A percentile compares a stretch with the other conserved stretches of the same genome.
phyloP scores from a whole-genome alignment of 2,329 filamentous ascomycete species.

The Hymenoscyphus salicellus region DNA sequence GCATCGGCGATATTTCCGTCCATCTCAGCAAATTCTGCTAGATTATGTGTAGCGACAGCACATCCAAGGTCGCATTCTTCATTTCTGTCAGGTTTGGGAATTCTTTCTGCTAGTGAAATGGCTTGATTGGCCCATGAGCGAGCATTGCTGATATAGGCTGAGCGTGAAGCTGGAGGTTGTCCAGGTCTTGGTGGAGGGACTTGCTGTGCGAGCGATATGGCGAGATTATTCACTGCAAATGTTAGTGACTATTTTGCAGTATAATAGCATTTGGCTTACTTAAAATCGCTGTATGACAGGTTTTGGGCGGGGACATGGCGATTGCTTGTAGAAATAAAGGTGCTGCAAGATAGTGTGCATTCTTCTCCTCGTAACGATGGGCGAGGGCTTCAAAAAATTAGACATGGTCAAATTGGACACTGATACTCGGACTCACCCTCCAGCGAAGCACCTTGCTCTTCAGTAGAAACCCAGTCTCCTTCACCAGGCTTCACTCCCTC shows the following conservation, averaged over 20 bases:
- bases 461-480: slow-evolving; percentile 66
- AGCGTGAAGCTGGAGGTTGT: slow-evolving; percentile 49
- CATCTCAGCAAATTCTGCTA: slow-evolving; percentile 80
- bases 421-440: slow-evolving; percentile 50
- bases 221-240: slow-evolving; percentile 72
- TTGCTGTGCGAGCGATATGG: slow-evolving; percentile 63
- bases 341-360: slow-evolving; percentile 75
- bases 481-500: slow-evolving; percentile 69
- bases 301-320: slow-evolving; percentile 58
- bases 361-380: slow-evolving; percentile 69
- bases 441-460: slow-evolving; percentile 70
- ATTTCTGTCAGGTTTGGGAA: slow-evolving; percentile 64
- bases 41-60: slow-evolving; percentile 78
- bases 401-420: slow-evolving; percentile 19
- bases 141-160: slow-evolving; percentile 65
- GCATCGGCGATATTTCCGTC: slow-evolving; percentile 64
- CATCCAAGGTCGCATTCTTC: slow-evolving; percentile 83
- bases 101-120: slow-evolving; percentile 61
- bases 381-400: slow-evolving; percentile 58
- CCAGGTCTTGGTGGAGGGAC: slow-evolving; percentile 36
- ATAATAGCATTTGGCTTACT: slow-evolving; percentile 48
- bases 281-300: slow-evolving; percentile 76
- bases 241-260: slow-evolving; percentile 11
- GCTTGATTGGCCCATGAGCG: slow-evolving; percentile 78
- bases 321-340: slow-evolving; percentile 86